A percentile compares a stretch with the other conserved stretches of the same genome.
phyloP scores from a whole-genome alignment of 192 early-diverging fungal genomes.

The Kappamyces sp. region DNA sequence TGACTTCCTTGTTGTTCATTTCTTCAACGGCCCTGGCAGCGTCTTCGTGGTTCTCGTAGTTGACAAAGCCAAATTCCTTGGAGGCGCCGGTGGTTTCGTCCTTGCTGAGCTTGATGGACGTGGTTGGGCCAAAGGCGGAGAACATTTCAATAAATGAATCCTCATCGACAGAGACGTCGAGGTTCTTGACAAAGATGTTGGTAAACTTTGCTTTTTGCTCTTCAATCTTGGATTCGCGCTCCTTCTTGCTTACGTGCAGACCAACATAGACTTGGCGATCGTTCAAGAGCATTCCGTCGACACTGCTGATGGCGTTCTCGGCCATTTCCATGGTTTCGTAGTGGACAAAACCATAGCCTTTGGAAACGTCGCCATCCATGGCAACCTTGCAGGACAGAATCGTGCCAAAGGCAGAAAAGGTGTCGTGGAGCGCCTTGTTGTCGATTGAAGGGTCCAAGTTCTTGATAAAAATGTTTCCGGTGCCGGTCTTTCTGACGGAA shows the following conservation, averaged over 20 bases:
- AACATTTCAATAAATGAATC: conserved; percentile 78
- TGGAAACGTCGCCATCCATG: conserved; percentile 69
- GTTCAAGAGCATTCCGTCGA: conserved; percentile 99
- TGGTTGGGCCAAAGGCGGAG: conserved; percentile 70
- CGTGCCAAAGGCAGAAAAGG: conserved; percentile 94
- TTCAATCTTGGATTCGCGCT: conserved; percentile 86
- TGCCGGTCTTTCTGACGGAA: conserved; percentile 79
- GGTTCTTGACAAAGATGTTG: conserved; percentile 97
- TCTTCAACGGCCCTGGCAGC: conserved; percentile 83
- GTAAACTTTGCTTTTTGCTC: conserved; percentile 89
- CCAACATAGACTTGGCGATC: conserved; percentile 97
- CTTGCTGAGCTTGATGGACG: conserved; percentile 68
- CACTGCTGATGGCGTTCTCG: conserved; percentile 90
- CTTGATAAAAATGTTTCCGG: conserved; percentile 99
- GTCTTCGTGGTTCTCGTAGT: conserved; percentile 87
- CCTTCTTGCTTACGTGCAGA: conserved; percentile 84
- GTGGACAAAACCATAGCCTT: conserved; percentile 98
- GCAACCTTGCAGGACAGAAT: conserved; percentile 98
- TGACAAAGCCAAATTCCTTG: conserved; percentile 95
- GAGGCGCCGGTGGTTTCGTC: conserved; percentile 75
- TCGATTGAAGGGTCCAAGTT: conserved; percentile 96
- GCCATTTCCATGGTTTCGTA: conserved; percentile 94
- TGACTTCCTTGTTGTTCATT: conserved; percentile 87
- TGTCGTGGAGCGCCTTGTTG: conserved; percentile 99
- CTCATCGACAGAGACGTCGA: conserved; percentile 73